Percentiles rank a stretch among this genome's conserved stretches.
phyloP scores from a whole-genome alignment of 768 basidiomycete species.

The Lactarius vividus region DNA sequence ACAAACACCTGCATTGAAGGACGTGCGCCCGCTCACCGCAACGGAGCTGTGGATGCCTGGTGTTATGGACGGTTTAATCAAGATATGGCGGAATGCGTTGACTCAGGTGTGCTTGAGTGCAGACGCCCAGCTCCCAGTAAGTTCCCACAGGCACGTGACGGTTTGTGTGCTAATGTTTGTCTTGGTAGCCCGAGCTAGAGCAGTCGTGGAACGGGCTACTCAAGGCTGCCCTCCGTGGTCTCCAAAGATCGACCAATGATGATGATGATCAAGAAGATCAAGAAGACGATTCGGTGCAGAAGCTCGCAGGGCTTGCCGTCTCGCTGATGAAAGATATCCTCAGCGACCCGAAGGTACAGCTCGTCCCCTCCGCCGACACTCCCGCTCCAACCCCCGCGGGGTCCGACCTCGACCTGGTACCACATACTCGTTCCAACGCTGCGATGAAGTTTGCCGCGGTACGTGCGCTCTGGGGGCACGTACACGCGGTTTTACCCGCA shows the following conservation, averaged over 20 bases:
- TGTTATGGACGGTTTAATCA: slow-evolving; percentile 51
- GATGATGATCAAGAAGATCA: slow-evolving; percentile 37
- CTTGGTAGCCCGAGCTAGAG: slow-evolving; percentile 45
- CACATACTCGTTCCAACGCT: slow-evolving; percentile 38
- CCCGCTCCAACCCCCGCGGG: background rate
- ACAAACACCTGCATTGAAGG: slow-evolving; percentile 50
- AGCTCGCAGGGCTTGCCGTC: slow-evolving; percentile 26
- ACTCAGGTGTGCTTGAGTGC: slow-evolving; percentile 46
- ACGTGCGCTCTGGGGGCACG: slow-evolving; percentile 54
- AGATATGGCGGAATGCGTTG: slow-evolving; percentile 51
- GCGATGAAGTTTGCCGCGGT: slow-evolving; percentile 58
- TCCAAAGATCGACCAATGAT: slow-evolving; percentile 39
- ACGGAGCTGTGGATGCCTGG: slow-evolving; percentile 55
- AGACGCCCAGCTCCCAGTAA: slow-evolving; percentile 48
- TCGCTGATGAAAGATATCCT: slow-evolving; percentile 23
- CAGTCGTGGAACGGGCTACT: slow-evolving; percentile 59
- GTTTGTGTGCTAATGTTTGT: slow-evolving; percentile 1
- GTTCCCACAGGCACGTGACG: slow-evolving; percentile 30
- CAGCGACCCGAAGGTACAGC: slow-evolving; percentile 19
- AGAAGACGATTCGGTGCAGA: slow-evolving; percentile 36
- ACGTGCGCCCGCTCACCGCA: slow-evolving; percentile 54
- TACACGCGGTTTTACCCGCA: slow-evolving; percentile 44
- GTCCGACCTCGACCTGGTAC: slow-evolving; percentile 17
- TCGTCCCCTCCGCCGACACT: slow-evolving; percentile 19
- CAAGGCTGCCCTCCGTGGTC: slow-evolving; percentile 44